Conservation (phyloP, 441 rosid genomes). For the Populus trichocarpa region DNA sequence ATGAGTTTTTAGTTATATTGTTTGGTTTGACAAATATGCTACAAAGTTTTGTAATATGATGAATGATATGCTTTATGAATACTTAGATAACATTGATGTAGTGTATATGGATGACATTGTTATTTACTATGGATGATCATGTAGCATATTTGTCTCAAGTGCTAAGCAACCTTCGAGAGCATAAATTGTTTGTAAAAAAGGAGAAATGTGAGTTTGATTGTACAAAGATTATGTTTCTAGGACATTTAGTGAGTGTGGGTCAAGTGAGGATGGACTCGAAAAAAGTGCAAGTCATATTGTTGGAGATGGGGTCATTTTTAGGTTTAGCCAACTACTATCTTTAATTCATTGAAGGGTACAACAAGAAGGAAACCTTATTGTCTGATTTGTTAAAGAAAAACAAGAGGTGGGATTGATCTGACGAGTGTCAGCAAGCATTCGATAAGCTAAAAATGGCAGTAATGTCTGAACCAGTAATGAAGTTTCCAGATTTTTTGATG, state of each 20-base stretch:
- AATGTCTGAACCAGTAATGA: fast-evolving
- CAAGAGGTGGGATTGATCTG: background rate
- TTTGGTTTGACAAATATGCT: background rate
- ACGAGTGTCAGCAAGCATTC: background rate
- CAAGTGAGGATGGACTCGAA: background rate
- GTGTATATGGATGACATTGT: background rate
- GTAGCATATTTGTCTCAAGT: background rate
- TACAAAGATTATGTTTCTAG: background rate
- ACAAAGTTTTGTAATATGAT: background rate
- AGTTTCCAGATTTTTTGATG: background rate
- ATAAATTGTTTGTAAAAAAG: background rate
- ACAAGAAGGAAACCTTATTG: background rate
- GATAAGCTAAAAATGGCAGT: background rate
- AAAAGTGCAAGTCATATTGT: background rate
- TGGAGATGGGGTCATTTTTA: background rate
- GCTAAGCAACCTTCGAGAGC: fast-evolving
- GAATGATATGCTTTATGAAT: background rate
- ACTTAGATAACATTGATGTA: background rate
- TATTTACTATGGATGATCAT: too few species aligned
- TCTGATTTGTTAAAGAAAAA: background rate
- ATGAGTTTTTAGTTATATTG: background rate
- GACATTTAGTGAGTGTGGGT: background rate
- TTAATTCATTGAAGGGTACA: background rate
- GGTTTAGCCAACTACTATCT: background rate
- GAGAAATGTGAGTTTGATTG: background rate